phyloP scores from a whole-genome alignment of 306 rosid genomes.

The Lagenaria siceraria region DNA sequence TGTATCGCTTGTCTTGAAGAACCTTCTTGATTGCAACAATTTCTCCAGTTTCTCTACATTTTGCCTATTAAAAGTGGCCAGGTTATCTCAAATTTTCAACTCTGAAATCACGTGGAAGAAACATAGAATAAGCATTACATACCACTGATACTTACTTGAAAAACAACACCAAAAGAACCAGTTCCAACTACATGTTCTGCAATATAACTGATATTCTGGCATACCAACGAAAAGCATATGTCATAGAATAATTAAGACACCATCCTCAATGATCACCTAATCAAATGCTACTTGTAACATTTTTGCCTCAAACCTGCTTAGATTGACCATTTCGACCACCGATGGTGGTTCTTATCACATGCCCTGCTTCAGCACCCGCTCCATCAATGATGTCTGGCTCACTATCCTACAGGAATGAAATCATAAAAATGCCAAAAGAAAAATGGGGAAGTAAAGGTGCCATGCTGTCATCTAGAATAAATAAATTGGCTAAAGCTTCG shows the following conservation, averaged over 20 bases:
- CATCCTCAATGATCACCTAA: conserved; percentile 3
- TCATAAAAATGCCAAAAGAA: conserved; percentile 8
- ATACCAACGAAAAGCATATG: conserved; percentile 13
- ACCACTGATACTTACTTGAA: conserved; percentile 43
- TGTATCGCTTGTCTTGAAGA: conserved; percentile 97
- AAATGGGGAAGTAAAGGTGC: neutral
- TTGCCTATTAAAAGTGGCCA: conserved; percentile 45
- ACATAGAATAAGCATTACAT: neutral
- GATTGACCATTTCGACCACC: conserved; percentile 82
- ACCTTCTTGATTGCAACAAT: conserved; percentile 97
- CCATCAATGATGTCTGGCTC: conserved; percentile 82
- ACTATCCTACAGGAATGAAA: conserved; percentile 52
- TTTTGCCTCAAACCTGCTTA: conserved; percentile 51
- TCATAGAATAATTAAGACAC: neutral
- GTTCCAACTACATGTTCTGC: conserved; percentile 93
- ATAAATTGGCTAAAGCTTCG: neutral
- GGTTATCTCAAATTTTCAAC: neutral
- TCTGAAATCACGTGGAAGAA: neutral
- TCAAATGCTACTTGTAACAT: neutral
- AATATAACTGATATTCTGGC: conserved; percentile 70
- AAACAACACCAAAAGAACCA: conserved; percentile 95
- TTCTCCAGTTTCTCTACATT: conserved; percentile 98
- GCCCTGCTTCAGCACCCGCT: conserved; percentile 89
- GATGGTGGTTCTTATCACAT: conserved; percentile 70
- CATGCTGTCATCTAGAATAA: neutral